Evolutionary conservation across 495 filamentous ascomycete species (phyloP).

Genomic region (Aspergillus taichungensis): DNA sequence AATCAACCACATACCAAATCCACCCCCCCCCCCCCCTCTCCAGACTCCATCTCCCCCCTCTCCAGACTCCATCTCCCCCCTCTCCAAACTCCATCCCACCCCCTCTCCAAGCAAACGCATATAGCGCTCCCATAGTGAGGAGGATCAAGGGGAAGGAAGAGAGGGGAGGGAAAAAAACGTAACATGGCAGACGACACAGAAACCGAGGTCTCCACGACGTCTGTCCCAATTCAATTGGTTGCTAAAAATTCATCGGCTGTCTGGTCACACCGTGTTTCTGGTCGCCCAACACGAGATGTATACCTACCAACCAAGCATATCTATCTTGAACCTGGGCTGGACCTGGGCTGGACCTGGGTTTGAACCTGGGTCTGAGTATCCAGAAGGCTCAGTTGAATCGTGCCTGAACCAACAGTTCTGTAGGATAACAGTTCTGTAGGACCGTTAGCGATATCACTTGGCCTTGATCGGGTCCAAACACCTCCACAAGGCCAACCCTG

Average conservation of each 20-base stretch:
- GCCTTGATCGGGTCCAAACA: too few relatives aligned
- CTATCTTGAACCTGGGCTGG: too few relatives aligned
- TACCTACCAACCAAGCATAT: not conserved
- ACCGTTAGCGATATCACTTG: too few relatives aligned
- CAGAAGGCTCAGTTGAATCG: too few relatives aligned
- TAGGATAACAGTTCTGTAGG: too few relatives aligned
- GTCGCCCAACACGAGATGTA: not conserved
- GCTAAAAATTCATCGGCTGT: constrained; percentile 1
- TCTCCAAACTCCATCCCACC: not conserved
- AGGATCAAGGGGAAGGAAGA: constrained; percentile 19
- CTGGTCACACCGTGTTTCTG: not conserved
- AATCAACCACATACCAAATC: too few relatives aligned
- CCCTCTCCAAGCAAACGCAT: constrained; percentile 39
- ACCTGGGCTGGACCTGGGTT: too few relatives aligned
- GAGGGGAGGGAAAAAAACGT: constrained; percentile 4
- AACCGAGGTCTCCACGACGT: not conserved
- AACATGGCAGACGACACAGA: not conserved
- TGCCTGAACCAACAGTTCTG: not conserved
- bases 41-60: too few relatives aligned
- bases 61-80: too few relatives aligned
- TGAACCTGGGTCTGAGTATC: not conserved
- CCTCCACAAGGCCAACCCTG: too few relatives aligned
- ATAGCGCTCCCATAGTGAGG: constrained; percentile 37
- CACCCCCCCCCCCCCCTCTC: too few relatives aligned
- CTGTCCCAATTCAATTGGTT: constrained; percentile 13